Base-by-base conservation (phyloP, 768 basidiomycete species). In the Kwoniella shandongensis region DNA sequence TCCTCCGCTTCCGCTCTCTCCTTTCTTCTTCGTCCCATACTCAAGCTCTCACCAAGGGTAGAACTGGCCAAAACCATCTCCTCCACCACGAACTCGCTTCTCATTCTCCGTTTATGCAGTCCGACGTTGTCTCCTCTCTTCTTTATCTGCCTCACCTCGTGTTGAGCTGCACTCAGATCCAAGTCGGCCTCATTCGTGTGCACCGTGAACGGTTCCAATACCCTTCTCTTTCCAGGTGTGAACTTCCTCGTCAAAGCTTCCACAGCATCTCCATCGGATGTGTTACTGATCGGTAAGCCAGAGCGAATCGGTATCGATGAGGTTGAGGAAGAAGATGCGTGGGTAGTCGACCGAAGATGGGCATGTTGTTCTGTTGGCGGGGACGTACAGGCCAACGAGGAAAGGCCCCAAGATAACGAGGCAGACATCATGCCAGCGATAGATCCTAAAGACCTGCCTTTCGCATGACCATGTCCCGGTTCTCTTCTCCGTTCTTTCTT, bases 361-460 rank as follows among this genome's bases (percentile, higher is more conserved):
- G 12, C 32, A 26, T 25, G 46, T 5, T 17, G 6, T 4, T 10
- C 39, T 18, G 12, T 8, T 7, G 17, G 49, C 26, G 40, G 42
- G 29, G 48, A 45, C 54, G 48, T 45, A 17, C 48, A 57, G 6
- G 48, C 12, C 25, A 57, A 20, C 15, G 50, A 44, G 1, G 54
- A 51, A 1, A 55, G 20, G 38, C 54, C 42, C 59, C 59, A 55
- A 4, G 41, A 45, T 11, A 60, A 27, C 5, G 59, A 61, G 0
- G 59, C 59, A 2, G 65, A 57, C 49, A 70, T 61, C 35, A 65
- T 60, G 13, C 58, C 63, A 18, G 65, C 69, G 0, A 70, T 32
- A 10, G 60, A 65, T 8, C 65, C 56, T 23, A 70, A 27, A n/a
- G 63, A 65, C 22, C 54, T 41, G 11, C 61, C 61, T 41, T 67